Percentiles rank a stretch among this genome's conserved stretches.
Evolutionary conservation across 805 yeast species (phyloP).

Genomic region (Ogataea minuta): DNA sequence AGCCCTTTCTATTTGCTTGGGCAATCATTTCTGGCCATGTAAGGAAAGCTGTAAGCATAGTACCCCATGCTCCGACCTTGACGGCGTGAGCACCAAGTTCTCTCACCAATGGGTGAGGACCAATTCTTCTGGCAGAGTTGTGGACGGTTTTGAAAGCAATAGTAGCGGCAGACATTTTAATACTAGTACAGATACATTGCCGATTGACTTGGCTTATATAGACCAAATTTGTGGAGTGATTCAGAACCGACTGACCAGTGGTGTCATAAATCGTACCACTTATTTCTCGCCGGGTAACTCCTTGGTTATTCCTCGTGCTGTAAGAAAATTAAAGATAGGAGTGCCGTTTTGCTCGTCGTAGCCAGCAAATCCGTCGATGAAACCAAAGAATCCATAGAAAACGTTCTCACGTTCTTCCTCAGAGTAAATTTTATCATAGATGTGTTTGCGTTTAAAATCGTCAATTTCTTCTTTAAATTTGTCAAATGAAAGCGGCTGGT

Average conservation of each 20-base stretch:
- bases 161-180: conserved; percentile 19
- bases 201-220: conserved; percentile 3
- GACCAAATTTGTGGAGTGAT: conserved; percentile 9
- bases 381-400: conserved; percentile 87
- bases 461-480: conserved; percentile 70
- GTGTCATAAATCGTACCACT: conserved; percentile 9
- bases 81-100: conserved; percentile 29
- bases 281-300: conserved; percentile 8
- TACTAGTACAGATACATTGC: neutral
- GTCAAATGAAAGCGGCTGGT: conserved; percentile 68
- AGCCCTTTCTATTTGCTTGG: conserved; percentile 25
- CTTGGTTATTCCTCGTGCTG: conserved; percentile 43
- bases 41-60: conserved; percentile 24
- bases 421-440: conserved; percentile 87
- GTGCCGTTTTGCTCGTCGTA: conserved; percentile 49
- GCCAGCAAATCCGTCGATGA: conserved; percentile 76
- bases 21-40: conserved; percentile 31
- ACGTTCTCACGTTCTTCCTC: conserved; percentile 88
- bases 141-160: conserved; percentile 17
- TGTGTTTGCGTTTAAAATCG: conserved; percentile 79
- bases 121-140: conserved; percentile 28
- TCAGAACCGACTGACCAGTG: neutral
- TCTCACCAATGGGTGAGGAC: conserved; percentile 32
- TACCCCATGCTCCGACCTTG: conserved; percentile 31
- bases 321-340: conserved; percentile 58